phyloP scores from a whole-genome alignment of 768 basidiomycete genomes.

The Mycena albidolilacea region DNA sequence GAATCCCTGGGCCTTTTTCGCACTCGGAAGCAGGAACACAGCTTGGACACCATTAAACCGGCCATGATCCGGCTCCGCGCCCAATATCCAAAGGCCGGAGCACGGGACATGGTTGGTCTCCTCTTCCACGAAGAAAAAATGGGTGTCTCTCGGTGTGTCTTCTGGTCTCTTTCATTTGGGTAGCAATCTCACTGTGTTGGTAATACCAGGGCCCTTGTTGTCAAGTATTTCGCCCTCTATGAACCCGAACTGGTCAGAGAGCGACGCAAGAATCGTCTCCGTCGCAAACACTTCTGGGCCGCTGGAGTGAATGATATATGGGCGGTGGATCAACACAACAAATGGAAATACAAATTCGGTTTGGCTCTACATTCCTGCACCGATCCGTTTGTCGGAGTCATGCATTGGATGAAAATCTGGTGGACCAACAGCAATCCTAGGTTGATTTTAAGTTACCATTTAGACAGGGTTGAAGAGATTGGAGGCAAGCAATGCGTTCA shows the following conservation, averaged over 20 bases:
- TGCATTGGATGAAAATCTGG: too few species aligned
- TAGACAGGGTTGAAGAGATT: too few species aligned
- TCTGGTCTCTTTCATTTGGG: background rate
- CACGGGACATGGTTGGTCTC: constrained; percentile 41
- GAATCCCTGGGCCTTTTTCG: constrained; percentile 39
- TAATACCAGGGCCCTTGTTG: constrained; percentile 12
- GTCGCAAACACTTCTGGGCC: too few species aligned
- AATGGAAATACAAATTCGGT: too few species aligned
- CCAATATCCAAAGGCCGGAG: constrained; percentile 47
- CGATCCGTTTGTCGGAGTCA: too few species aligned
- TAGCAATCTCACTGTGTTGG: background rate
- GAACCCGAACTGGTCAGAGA: constrained; percentile 37
- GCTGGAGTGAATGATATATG: too few species aligned
- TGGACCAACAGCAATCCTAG: too few species aligned
- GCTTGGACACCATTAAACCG: constrained; percentile 40
- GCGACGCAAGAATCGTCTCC: background rate
- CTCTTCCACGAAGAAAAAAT: constrained; percentile 43
- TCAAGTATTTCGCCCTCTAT: constrained; percentile 9
- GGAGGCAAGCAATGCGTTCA: too few species aligned
- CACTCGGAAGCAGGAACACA: constrained; percentile 41
- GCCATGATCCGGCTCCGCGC: constrained; percentile 37
- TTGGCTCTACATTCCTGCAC: too few species aligned
- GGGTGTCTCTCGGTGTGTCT: constrained; percentile 42
- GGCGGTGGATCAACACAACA: too few species aligned
- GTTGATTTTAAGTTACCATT: too few species aligned